Conservation (phyloP, 176 grass and related monocot genomes). For the Musa schizocarpa region DNA sequence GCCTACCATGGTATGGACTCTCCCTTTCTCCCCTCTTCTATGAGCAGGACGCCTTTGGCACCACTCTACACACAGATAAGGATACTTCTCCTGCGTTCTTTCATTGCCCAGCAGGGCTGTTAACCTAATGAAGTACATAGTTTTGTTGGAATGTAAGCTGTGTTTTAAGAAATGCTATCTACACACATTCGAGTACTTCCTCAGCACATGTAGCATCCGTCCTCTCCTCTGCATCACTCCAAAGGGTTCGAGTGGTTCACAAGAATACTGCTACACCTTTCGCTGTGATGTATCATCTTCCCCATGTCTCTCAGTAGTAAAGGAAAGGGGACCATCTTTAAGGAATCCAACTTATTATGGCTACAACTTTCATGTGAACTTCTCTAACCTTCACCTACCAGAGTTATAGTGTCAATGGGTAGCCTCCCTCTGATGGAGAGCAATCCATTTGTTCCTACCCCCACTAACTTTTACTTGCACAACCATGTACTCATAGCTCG, state of each 20-base stretch:
- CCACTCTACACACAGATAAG: conserved; percentile 1
- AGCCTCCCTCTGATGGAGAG: no score
- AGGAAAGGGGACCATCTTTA: background rate
- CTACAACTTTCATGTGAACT: background rate
- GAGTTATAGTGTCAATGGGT: background rate
- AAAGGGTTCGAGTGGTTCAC: background rate
- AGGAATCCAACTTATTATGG: background rate
- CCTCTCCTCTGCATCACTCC: background rate
- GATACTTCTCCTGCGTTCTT: conserved; percentile 8
- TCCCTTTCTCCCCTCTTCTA: background rate
- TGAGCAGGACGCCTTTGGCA: background rate
- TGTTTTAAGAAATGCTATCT: background rate
- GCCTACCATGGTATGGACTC: background rate
- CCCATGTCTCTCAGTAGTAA: background rate
- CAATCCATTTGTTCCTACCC: no score
- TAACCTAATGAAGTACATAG: background rate
- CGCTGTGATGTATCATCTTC: background rate
- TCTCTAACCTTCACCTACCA: conserved; percentile 3
- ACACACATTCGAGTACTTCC: background rate
- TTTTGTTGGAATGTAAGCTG: background rate
- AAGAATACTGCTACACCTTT: background rate
- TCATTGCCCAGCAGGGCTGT: background rate
- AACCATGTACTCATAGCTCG: no score
- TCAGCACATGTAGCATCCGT: background rate
- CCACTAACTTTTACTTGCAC: no score